Evolutionary conservation across 768 basidiomycete species (phyloP).

Genomic region (Suillus placidus): DNA sequence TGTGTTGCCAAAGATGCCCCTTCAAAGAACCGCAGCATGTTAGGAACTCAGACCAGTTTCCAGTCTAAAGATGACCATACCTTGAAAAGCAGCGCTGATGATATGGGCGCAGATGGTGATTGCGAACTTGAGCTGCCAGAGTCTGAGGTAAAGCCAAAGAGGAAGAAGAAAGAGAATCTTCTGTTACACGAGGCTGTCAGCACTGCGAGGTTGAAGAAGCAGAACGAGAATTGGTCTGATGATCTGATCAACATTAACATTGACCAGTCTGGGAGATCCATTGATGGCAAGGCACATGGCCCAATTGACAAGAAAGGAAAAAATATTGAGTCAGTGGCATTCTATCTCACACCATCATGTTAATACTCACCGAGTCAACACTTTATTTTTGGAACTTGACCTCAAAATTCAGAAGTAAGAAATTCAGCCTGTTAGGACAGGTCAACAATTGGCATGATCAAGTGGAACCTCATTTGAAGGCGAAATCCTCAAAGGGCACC

Average conservation of each 20-base stretch:
- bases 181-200: background rate
- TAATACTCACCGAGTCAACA: slow-evolving; percentile 9
- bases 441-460: slow-evolving; percentile 2
- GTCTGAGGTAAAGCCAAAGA: background rate
- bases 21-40: background rate
- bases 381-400: slow-evolving; percentile 11
- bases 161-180: background rate
- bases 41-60: background rate
- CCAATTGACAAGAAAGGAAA: slow-evolving; percentile 1
- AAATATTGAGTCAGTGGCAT: slow-evolving; percentile 1
- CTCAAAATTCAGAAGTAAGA: background rate
- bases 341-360: slow-evolving; percentile 1
- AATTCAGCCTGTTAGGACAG: slow-evolving; percentile 5
- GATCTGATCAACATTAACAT: background rate
- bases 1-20: background rate
- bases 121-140: background rate
- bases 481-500: background rate
- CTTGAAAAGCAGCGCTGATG: background rate
- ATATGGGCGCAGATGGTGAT: background rate
- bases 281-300: slow-evolving; percentile 2
- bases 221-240: background rate
- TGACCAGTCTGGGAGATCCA: background rate
- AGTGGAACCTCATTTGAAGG: background rate
- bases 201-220: background rate
- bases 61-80: background rate